These are phyloP conservation scores for Sanghuangporus baumii DNA, from an alignment of 1,284 basidiomycete species.

Conservation along the genomic window DNA sequence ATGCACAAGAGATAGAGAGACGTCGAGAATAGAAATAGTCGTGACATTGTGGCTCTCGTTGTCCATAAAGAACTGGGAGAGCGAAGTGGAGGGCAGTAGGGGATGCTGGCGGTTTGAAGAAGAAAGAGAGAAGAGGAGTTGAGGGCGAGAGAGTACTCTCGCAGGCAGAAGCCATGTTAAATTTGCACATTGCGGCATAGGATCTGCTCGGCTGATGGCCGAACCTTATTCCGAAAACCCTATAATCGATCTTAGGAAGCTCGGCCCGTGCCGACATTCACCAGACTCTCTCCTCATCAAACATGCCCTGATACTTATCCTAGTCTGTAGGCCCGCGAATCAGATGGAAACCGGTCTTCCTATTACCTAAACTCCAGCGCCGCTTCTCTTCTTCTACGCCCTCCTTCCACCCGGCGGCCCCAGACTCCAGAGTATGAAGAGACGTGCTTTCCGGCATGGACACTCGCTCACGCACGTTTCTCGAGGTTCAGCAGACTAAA, in stretches of 20 bases:
- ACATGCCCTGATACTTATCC: too few relatives aligned
- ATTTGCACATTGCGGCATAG: not conserved
- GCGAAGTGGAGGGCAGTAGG: not conserved
- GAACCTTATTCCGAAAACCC: slow-evolving; percentile 3
- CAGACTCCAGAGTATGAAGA: too few relatives aligned
- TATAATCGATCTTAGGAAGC: not conserved
- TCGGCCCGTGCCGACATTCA: not conserved
- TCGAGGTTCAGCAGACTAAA: too few relatives aligned
- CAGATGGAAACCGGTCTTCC: too few relatives aligned
- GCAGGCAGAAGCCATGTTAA: not conserved
- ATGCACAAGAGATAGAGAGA: slow-evolving; percentile 64
- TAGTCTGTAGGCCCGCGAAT: too few relatives aligned
- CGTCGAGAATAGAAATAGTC: slow-evolving; percentile 64
- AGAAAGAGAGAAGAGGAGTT: not conserved
- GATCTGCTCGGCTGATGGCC: not conserved
- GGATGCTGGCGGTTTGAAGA: not conserved
- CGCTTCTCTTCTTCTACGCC: too few relatives aligned
- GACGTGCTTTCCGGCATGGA: too few relatives aligned
- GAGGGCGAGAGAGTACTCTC: not conserved
- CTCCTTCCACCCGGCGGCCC: too few relatives aligned
- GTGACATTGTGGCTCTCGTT: slow-evolving; percentile 25
- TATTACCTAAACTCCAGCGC: too few relatives aligned
- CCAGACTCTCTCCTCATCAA: not conserved
- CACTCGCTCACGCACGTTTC: too few relatives aligned
- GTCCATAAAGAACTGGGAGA: slow-evolving; percentile 5